Evolutionary conservation across 2,329 filamentous ascomycete species (phyloP), one percentile per base, ranked within the genome.

Genomic region (Stagonosporopsis vannaccii): DNA sequence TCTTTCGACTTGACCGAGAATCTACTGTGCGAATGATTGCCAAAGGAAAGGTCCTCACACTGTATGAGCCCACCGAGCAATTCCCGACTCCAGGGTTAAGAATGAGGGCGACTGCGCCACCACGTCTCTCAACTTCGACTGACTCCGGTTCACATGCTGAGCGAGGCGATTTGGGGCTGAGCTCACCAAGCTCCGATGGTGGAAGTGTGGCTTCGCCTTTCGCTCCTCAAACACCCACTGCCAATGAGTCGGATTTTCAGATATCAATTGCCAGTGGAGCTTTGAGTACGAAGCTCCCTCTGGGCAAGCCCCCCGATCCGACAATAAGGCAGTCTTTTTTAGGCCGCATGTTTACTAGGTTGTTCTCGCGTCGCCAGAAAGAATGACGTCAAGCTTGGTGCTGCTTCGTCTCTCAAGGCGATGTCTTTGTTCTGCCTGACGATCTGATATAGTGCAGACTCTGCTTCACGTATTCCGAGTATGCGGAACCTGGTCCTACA

Each of bases 41-140:
- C 4, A 75, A 70, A 47, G 61, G 60, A 22, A 71, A 65, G 43
- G 37, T 61, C 3, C 54, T 73, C 20, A 71, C 71, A 4, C 56
- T 58, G 33, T 75, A 75, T 48, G 65, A 70, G 35, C 54, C 67
- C 15, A 64, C 60, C 9, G 42, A 58, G 25, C 72, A 75, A 43
- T 41, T 59, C 13, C 57, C 56, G 22, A 45, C 15, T 13, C 46
- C 46, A 47, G 46, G 19, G 8, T 25, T 51, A 26, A 20, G 33
- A 2, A 26, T 22, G 19, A 39, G 30, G 36, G 37, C 19, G 11
- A 53, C 43, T 5, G 48, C 46, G 11, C 53, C 53, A 25, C 22
- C 41, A 36, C 41, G 22, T 25, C 46, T 43, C 2, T 62, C 47
- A 15, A 47, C 25, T 6, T 62, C 52, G 22, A 43, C n/a, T 17